These are phyloP conservation scores for Tulasnella sp. DNA, from an alignment of 768 basidiomycete species.

Conservation along the genomic window DNA sequence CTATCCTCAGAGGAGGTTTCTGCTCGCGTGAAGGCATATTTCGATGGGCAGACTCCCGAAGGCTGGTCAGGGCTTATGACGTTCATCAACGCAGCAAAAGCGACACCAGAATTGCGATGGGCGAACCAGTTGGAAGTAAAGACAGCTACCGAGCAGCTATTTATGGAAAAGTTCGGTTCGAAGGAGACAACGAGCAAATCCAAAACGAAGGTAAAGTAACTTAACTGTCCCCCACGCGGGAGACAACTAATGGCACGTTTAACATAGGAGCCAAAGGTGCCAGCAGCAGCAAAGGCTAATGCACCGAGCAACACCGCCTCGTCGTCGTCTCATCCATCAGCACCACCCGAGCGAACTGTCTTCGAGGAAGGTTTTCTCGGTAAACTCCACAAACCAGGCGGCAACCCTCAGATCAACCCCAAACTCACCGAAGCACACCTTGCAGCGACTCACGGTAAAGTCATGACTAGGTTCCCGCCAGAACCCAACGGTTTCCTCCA, in stretches of 20 bases:
- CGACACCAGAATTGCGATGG: slow-evolving; percentile 60
- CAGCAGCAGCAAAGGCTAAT: slow-evolving; percentile 11
- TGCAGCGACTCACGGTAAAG: slow-evolving; percentile 63
- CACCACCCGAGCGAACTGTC: slow-evolving; percentile 39
- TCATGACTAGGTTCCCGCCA: slow-evolving; percentile 95
- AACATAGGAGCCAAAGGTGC: slow-evolving; percentile 20
- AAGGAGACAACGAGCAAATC: slow-evolving; percentile 51
- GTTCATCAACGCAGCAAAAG: slow-evolving; percentile 53
- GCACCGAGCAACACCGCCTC: slow-evolving; percentile 17
- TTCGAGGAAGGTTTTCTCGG: slow-evolving; percentile 95
- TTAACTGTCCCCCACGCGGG: slow-evolving; percentile 31
- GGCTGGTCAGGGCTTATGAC: slow-evolving; percentile 73
- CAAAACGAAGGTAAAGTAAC: slow-evolving; percentile 32
- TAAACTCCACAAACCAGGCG: slow-evolving; percentile 84
- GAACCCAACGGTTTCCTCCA: slow-evolving; percentile 97
- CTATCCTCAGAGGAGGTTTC: slow-evolving; percentile 60
- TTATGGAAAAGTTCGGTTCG: slow-evolving; percentile 56
- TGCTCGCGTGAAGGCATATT: slow-evolving; percentile 43
- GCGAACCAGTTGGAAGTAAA: slow-evolving; percentile 77
- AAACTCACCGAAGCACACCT: slow-evolving; percentile 75
- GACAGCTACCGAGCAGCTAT: slow-evolving; percentile 61
- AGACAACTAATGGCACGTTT: not conserved
- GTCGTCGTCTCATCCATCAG: slow-evolving; percentile 30
- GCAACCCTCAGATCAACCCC: slow-evolving; percentile 76
- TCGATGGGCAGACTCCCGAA: slow-evolving; percentile 42